A percentile compares a stretch with the other conserved stretches of the same genome.
phyloP scores from a whole-genome alignment of 2,329 filamentous ascomycete genomes.

The Fusarium musae region DNA sequence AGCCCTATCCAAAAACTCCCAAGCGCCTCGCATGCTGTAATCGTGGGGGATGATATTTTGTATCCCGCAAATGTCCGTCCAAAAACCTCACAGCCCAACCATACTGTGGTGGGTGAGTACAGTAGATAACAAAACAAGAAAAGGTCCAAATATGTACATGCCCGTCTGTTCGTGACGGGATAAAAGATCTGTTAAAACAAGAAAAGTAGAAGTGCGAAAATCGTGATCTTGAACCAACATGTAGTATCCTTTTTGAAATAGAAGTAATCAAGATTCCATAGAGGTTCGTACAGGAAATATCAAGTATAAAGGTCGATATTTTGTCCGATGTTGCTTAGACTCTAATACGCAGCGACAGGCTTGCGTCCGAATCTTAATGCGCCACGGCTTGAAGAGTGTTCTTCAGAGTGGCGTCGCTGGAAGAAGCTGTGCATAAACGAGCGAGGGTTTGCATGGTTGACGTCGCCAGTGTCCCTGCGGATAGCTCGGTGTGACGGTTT shows the following conservation, averaged over 20 bases:
- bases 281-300: neutral
- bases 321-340: neutral
- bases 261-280: neutral
- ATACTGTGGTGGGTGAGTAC: neutral
- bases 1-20: constrained; percentile 25
- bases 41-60: constrained; percentile 10
- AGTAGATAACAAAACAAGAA: constrained; percentile 22
- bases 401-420: constrained; percentile 55
- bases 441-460: constrained; percentile 42
- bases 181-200: constrained; percentile 34
- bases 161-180: constrained; percentile 9
- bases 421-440: constrained; percentile 55
- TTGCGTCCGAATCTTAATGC: constrained; percentile 52
- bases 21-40: constrained; percentile 38
- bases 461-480: constrained; percentile 39
- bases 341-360: constrained; percentile 52
- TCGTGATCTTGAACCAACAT: constrained; percentile 11
- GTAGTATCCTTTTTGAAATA: neutral
- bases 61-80: constrained; percentile 22
- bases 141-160: constrained; percentile 16
- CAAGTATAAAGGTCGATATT: neutral
- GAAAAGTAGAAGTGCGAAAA: constrained; percentile 17
- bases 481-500: constrained; percentile 49
- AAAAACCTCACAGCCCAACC: constrained; percentile 12
- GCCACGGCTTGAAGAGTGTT: constrained; percentile 47